Evolutionary conservation across 176 grass and related monocot species (phyloP).

Genomic region (Elaeis guineensis): DNA sequence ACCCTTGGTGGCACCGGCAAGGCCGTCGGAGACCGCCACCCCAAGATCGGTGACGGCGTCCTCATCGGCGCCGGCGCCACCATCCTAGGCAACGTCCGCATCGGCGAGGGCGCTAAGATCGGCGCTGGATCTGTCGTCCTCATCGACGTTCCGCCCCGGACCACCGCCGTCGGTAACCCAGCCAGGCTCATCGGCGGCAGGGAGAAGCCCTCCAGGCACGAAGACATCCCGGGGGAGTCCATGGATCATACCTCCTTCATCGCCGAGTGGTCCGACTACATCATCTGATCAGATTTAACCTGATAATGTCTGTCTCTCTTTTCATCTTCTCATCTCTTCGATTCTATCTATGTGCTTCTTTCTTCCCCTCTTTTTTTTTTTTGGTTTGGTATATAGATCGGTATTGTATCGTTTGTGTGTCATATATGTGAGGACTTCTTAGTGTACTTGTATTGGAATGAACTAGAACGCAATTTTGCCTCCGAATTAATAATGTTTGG

Average conservation of each 20-base stretch:
- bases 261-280: slow-evolving; percentile 81
- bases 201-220: slow-evolving; percentile 30
- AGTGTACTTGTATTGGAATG: too few relatives aligned
- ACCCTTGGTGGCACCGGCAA: slow-evolving; percentile 90
- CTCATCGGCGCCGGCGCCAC: slow-evolving; percentile 89
- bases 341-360: background rate
- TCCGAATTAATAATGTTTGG: too few relatives aligned
- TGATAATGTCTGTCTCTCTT: background rate
- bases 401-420: too few relatives aligned
- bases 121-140: slow-evolving; percentile 84
- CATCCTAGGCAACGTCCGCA: slow-evolving; percentile 78
- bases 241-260: slow-evolving; percentile 99
- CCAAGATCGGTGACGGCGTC: slow-evolving; percentile 80
- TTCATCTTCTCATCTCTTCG: background rate
- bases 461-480: too few relatives aligned
- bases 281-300: slow-evolving; percentile 25
- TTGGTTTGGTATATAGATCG: too few relatives aligned
- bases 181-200: slow-evolving; percentile 61
- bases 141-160: slow-evolving; percentile 63
- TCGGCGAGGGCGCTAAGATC: slow-evolving; percentile 86
- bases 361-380: too few relatives aligned
- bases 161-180: slow-evolving; percentile 78
- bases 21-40: slow-evolving; percentile 79
- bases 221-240: slow-evolving; percentile 66
- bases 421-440: too few relatives aligned